Base-by-base conservation (phyloP, 306 rosid genomes). In the Quercus gilva region DNA sequence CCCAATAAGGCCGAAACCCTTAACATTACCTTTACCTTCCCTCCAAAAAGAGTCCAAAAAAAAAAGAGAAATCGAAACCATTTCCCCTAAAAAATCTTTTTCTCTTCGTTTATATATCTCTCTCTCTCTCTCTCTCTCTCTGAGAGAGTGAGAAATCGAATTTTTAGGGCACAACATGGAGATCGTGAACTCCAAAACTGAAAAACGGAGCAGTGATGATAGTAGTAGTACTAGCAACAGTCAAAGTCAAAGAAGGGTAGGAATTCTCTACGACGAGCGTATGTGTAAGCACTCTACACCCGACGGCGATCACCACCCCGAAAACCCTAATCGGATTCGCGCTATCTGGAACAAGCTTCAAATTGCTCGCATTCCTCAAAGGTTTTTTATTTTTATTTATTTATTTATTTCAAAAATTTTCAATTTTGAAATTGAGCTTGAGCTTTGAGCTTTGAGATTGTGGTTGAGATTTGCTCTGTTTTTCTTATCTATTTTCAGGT, bases 261-360 rank as follows among this genome's bases (percentile, higher is more conserved):
- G 96, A 64, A 71, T 95, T 64, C 76, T 95, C 1, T 91, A 90
- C 89, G 98, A 95, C 41, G 91, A 88, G 75, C 86, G 91, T 77
- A 93, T 95, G 99, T 91, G 99, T 35, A 84, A 79, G 35, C 99
- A 95, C 63, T 51, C 74, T 65, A 77, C 81, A 2, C 90, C 89
- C 2, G 80, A 83, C 79, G 83, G 80, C 11, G 86, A 55, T n/a
- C n/a, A 26, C 75, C 99, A 95, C 80, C 96, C 96, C 19, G 99
- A 95, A 78, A 89, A 72, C 77, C 99, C 99, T 0, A 63, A 85
- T 63, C 94, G 99, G 29, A 85, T 91, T 75, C 86, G 86, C 71
- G 84, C 80, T 58, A 93, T 92, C 65, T 95, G 99, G 99, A 77
- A 93, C 45, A 86, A 80, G 80, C 93, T 95, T 23, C 87, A 85